Conservation (phyloP, 73 alveolate species). For the Breviolum minutum region DNA sequence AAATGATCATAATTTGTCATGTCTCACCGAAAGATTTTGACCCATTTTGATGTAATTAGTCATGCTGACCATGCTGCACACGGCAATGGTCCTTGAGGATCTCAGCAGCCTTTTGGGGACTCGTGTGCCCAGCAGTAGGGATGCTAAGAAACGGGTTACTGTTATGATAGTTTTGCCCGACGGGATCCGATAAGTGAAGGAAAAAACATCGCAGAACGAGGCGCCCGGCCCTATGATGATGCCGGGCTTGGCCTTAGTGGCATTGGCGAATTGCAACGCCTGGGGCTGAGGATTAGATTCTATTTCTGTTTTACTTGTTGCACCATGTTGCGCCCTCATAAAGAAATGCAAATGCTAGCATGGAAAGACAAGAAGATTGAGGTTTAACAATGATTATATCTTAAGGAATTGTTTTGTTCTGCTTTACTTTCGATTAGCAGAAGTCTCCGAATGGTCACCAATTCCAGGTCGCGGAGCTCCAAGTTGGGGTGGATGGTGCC, state of each 20-base stretch:
- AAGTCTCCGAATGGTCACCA: no score
- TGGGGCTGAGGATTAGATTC: background rate
- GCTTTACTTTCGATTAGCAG: no score
- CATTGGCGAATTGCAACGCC: constrained; percentile 83
- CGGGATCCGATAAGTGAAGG: no score
- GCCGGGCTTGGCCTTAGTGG: constrained; percentile 88
- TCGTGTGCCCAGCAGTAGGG: constrained; percentile 54
- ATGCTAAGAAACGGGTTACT: background rate
- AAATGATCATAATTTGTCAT: background rate
- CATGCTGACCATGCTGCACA: no score
- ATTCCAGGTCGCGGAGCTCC: constrained; percentile 37
- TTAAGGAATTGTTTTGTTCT: no score
- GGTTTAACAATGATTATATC: no score
- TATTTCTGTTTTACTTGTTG: no score
- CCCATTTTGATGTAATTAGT: no score
- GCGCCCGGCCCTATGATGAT: constrained; percentile 84
- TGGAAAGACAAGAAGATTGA: no score
- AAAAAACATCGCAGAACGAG: background rate
- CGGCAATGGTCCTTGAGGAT: background rate
- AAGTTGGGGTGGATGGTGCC: constrained; percentile 54
- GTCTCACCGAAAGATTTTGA: background rate
- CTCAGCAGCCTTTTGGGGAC: constrained; percentile 45
- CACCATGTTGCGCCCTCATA: no score
- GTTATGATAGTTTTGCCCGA: background rate
- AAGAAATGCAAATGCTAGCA: no score